Evolutionary conservation across 2,329 filamentous ascomycete species (phyloP), one percentile per base, ranked within the genome.

Genomic region (Penicillium sp.): DNA sequence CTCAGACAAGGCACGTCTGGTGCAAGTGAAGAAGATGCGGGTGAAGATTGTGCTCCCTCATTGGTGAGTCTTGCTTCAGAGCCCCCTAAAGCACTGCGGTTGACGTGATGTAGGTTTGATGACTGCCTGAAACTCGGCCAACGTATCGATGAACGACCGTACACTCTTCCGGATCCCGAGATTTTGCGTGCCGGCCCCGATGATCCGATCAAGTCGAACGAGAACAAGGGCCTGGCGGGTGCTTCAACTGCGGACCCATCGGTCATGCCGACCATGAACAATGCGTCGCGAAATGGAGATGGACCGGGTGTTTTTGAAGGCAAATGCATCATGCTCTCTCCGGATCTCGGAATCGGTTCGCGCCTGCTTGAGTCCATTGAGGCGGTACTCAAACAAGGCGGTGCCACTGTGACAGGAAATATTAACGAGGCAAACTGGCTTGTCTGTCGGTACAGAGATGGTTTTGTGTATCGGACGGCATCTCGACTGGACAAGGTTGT

Each of bases 41-140:
- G 84, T 84, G 70, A 92, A 90, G 71, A 87, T 96, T 53, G 89
- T 99, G 16, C 78, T 99, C 46, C 94, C 94, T 33, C 94, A 97
- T 68, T 97, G 94, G 90, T 91, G 75, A 64, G 54, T 50, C 33
- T 30, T 40, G 42, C 14, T n/a, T 8, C 9, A 10, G 16, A 36
- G 4, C 14, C 14, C 48, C 5, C 2, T n/a, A 16, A 30, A 13
- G 28, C 35, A 35, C 25, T 43, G 20, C 25, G 33, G 39, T 39
- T 54, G 44, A 63, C 73, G 56, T 44, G 22, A 57, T 54, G 25
- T 56, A 92, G 89, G 91, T 96, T 99, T 67, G 92, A 97, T 63
- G 92, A 96, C 69, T 99, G 94, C 72, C 82, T 99, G 61, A 94
- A 89, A 71, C 83, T 99, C 25, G 92, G 92, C 44, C 92, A 90